A percentile compares a stretch with the other conserved stretches of the same genome.
These are phyloP conservation scores for Skeletonema menzelii DNA, from an alignment of 108 stramenopile genomes.

Conservation along the genomic window DNA sequence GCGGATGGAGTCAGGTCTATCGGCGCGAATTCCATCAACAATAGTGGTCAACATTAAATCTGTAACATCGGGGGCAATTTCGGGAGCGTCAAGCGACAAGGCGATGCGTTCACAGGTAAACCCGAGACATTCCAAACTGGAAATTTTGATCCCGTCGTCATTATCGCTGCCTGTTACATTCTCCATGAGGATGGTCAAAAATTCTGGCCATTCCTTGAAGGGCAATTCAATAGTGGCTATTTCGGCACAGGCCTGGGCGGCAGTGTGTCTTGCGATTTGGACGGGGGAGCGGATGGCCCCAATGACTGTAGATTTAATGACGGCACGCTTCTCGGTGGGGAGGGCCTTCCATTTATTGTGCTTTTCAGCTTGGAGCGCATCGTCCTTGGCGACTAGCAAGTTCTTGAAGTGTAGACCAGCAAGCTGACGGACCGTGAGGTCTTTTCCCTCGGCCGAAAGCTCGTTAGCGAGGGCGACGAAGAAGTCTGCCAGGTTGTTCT, in stretches of 20 bases:
- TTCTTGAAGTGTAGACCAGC: slow-evolving; percentile 90
- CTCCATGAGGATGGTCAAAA: slow-evolving; percentile 76
- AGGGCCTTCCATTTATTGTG: slow-evolving; percentile 73
- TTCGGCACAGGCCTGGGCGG: slow-evolving; percentile 84
- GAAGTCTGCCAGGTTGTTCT: slow-evolving; percentile 48
- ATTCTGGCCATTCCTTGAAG: slow-evolving; percentile 84
- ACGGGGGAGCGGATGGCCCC: slow-evolving; percentile 60
- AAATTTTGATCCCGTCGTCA: slow-evolving; percentile 75
- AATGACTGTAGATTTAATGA: slow-evolving; percentile 66
- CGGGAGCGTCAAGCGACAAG: slow-evolving; percentile 45
- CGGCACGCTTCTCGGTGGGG: slow-evolving; percentile 44
- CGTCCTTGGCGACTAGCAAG: slow-evolving; percentile 73
- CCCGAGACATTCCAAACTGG: slow-evolving; percentile 93
- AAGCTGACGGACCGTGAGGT: slow-evolving; percentile 65
- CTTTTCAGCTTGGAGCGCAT: slow-evolving; percentile 59
- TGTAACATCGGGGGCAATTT: slow-evolving; percentile 77
- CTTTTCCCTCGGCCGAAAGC: slow-evolving; percentile 67
- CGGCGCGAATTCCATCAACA: slow-evolving; percentile 91
- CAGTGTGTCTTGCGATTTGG: slow-evolving; percentile 64
- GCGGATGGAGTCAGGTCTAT: slow-evolving; percentile 80
- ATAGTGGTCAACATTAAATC: slow-evolving; percentile 95
- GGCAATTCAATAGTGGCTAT: slow-evolving; percentile 87
- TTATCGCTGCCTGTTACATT: slow-evolving; percentile 58
- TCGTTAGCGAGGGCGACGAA: slow-evolving; percentile 63
- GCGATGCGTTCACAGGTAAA: slow-evolving; percentile 91